phyloP scores from a whole-genome alignment of 768 basidiomycete genomes.

The Russula dissimulans region DNA sequence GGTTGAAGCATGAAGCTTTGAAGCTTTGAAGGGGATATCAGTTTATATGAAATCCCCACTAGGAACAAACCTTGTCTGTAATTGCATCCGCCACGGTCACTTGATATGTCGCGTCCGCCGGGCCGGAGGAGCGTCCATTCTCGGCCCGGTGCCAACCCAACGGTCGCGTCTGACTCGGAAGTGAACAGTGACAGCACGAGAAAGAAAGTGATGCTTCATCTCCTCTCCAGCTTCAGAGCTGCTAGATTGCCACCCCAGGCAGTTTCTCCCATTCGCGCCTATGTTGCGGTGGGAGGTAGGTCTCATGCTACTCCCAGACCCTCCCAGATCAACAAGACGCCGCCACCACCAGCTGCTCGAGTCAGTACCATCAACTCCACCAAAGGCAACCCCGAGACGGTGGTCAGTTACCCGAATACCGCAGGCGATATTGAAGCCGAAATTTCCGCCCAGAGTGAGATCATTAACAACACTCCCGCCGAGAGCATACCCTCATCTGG shows the following conservation, averaged over 20 bases:
- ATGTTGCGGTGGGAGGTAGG: slow-evolving; percentile 2
- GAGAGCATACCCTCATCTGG: slow-evolving; percentile 20
- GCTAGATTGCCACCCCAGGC: not conserved
- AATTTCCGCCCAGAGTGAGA: slow-evolving; percentile 10
- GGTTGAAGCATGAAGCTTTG: too few species aligned
- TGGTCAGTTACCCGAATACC: slow-evolving; percentile 22
- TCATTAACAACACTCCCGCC: slow-evolving; percentile 14
- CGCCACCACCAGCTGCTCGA: slow-evolving; percentile 19
- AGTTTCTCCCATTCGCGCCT: slow-evolving; percentile 3
- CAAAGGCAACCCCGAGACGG: slow-evolving; percentile 20
- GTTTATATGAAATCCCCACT: too few species aligned
- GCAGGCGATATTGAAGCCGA: slow-evolving; percentile 21
- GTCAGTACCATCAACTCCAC: slow-evolving; percentile 27
- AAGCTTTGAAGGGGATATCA: too few species aligned
- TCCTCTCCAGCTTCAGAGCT: not conserved
- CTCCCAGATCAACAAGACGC: slow-evolving; percentile 6
- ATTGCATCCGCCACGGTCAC: too few species aligned
- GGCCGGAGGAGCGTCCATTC: too few species aligned
- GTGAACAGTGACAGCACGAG: too few species aligned
- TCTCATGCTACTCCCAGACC: not conserved
- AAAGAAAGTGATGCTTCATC: not conserved
- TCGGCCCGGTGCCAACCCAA: too few species aligned
- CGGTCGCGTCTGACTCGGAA: too few species aligned
- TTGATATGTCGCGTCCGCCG: too few species aligned
- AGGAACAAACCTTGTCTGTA: too few species aligned